phyloP scores from a whole-genome alignment of 2,329 filamentous ascomycete genomes.

The Talaromyces sp. region DNA sequence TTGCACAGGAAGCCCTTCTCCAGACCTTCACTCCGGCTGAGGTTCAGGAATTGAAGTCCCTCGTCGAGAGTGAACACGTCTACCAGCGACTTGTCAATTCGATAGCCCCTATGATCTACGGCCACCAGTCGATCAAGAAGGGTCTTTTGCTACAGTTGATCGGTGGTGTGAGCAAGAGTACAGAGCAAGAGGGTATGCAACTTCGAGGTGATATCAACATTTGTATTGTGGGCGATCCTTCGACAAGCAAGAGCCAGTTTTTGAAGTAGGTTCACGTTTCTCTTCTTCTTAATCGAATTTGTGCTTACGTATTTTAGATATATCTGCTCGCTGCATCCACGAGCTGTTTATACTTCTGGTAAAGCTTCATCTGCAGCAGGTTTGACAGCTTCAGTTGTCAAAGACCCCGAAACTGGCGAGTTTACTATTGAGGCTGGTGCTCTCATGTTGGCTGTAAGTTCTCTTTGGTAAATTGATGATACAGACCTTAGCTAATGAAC shows the following conservation, averaged over 20 bases:
- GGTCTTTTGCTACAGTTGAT: conserved; percentile 90
- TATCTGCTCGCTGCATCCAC: conserved; percentile 92
- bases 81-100: conserved; percentile 91
- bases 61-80: conserved; percentile 95
- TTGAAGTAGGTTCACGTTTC: conserved; percentile 60
- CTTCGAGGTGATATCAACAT: conserved; percentile 98
- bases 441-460: conserved; percentile 77
- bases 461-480: not conserved
- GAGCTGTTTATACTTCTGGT: conserved; percentile 94
- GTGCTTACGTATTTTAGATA: conserved; percentile 53
- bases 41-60: conserved; percentile 84
- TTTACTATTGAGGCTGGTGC: conserved; percentile 98
- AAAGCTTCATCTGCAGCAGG: conserved; percentile 96
- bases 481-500: conserved; percentile 8
- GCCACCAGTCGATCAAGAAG: conserved; percentile 97
- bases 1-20: conserved; percentile 83
- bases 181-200: conserved; percentile 83
- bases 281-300: not conserved
- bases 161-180: conserved; percentile 91
- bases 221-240: conserved; percentile 95
- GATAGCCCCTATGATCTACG: conserved; percentile 94
- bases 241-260: conserved; percentile 96
- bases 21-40: conserved; percentile 81
- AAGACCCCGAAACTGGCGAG: conserved; percentile 97
- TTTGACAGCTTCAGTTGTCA: conserved; percentile 94